A percentile compares a stretch with the other conserved stretches of the same genome.
Conservation (phyloP, 495 filamentous ascomycete species). For the Penicilliopsis zonata region DNA sequence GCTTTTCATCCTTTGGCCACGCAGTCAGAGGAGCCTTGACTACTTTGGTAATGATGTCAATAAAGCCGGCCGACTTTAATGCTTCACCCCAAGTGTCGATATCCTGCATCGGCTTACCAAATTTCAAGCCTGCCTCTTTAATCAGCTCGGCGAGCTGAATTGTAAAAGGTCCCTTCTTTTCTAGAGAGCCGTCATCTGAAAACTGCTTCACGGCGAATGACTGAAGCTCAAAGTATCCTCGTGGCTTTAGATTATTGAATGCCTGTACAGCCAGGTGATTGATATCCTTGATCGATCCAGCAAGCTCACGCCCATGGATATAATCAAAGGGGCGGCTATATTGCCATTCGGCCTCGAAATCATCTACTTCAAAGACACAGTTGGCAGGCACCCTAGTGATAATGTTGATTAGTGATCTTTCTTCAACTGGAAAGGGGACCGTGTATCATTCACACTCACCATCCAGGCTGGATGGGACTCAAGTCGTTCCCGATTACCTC, state of each 20-base stretch:
- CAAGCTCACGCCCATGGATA: slow-evolving; percentile 48
- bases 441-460: no score
- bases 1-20: no score
- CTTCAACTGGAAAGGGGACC: no score
- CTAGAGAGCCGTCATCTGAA: slow-evolving; percentile 36
- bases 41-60: no score
- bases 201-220: slow-evolving; percentile 38
- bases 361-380: slow-evolving; percentile 43
- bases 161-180: no score
- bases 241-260: slow-evolving; percentile 39
- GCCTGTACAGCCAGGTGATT: slow-evolving; percentile 25
- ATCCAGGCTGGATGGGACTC: slow-evolving; percentile 31
- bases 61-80: no score
- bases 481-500: slow-evolving; percentile 32
- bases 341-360: slow-evolving; percentile 42
- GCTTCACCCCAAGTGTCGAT: no score
- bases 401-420: no score
- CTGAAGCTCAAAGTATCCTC: slow-evolving; percentile 55
- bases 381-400: slow-evolving; percentile 39
- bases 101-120: no score
- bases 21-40: no score
- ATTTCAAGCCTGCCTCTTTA: no score
- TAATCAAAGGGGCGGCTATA: slow-evolving; percentile 54
- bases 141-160: no score
- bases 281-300: slow-evolving; percentile 51